phyloP scores from a whole-genome alignment of 768 basidiomycete species.

The Ramaria sp. region DNA sequence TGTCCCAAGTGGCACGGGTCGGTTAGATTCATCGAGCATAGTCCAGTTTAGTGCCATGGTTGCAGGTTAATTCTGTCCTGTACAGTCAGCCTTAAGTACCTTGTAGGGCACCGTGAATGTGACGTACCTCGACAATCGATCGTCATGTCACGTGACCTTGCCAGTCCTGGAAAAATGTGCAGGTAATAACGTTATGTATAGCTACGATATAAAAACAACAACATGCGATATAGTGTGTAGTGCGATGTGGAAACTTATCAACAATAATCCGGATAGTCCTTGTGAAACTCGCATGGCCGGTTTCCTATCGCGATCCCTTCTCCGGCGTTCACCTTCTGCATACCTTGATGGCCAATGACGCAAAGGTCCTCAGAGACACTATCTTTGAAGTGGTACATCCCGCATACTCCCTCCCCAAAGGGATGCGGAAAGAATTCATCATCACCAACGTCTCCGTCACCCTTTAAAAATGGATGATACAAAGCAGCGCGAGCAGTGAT shows the following conservation, averaged over 20 bases:
- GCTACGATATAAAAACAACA: too few species aligned
- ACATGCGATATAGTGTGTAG: not conserved
- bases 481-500: conserved; percentile 69
- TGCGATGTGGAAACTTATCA: not conserved
- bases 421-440: conserved; percentile 63
- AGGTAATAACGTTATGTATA: too few species aligned
- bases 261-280: not conserved
- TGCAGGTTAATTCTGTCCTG: not conserved
- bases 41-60: conserved; percentile 77
- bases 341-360: conserved; percentile 21
- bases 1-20: conserved; percentile 51
- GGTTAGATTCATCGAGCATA: conserved; percentile 46
- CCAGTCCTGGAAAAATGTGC: too few species aligned
- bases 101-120: too few species aligned
- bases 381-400: conserved; percentile 47
- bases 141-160: too few species aligned
- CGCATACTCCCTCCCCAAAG: conserved; percentile 57
- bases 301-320: conserved; percentile 18
- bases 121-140: too few species aligned
- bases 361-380: conserved; percentile 45
- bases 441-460: conserved; percentile 27
- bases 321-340: conserved; percentile 13
- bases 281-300: conserved; percentile 18
- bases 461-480: conserved; percentile 63
- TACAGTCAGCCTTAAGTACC: too few species aligned